Evolutionary conservation across 371 early-diverging fungal genomes (phyloP).

Genomic region (Basidiobolus meristosporus): DNA sequence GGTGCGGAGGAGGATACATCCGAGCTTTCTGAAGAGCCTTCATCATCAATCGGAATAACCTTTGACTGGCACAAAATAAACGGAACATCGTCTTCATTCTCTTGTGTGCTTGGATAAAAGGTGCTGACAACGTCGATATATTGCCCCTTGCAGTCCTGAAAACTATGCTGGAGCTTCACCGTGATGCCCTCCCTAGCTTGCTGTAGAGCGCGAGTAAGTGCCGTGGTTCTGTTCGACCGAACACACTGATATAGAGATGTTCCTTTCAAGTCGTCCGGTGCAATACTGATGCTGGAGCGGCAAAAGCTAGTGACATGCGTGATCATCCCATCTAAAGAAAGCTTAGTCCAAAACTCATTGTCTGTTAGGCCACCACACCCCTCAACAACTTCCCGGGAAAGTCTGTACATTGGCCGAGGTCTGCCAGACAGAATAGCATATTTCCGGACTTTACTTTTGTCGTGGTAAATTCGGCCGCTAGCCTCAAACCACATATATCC

Average conservation of each 20-base stretch:
- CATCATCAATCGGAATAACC: too few relatives aligned
- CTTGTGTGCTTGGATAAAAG: conserved; percentile 13
- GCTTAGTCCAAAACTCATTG: conserved; percentile 39
- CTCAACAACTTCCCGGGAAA: conserved; percentile 10
- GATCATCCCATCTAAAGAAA: conserved; percentile 33
- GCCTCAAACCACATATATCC: conserved; percentile 44
- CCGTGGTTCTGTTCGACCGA: conserved; percentile 24
- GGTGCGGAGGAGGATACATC: neutral
- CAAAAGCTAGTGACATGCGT: conserved; percentile 21
- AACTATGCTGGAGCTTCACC: conserved; percentile 14
- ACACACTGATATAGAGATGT: conserved; percentile 28
- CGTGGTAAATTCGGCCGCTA: conserved; percentile 27
- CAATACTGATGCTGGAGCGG: conserved; percentile 12
- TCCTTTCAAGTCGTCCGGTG: conserved; percentile 16
- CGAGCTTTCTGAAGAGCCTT: neutral
- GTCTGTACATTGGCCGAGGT: conserved; percentile 17
- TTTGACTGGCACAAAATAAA: neutral
- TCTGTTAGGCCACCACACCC: conserved; percentile 3
- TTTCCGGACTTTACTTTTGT: conserved; percentile 30
- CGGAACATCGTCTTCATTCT: conserved; percentile 1
- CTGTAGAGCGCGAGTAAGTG: conserved; percentile 18
- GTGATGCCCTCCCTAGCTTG: conserved; percentile 20
- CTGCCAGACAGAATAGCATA: conserved; percentile 34
- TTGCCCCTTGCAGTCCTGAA: conserved; percentile 15
- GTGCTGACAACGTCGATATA: conserved; percentile 19